Evolutionary conservation across 2,329 filamentous ascomycete genomes (phyloP).

Genomic region (Zymoseptoria crescenta): DNA sequence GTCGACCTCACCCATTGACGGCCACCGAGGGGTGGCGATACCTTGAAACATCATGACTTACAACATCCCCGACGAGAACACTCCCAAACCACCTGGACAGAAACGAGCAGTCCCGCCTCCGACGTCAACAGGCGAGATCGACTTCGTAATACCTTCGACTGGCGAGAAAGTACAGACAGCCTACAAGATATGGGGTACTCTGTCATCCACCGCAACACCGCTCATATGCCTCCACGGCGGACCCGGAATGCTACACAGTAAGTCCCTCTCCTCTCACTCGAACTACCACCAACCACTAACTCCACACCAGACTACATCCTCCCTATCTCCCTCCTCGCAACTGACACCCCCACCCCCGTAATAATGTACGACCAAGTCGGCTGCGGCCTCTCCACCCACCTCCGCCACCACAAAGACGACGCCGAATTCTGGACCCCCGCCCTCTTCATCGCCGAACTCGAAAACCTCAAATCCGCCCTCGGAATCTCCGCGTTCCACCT

Average conservation of each 20-base stretch:
- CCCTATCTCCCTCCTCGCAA: constrained; percentile 29
- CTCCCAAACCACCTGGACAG: constrained; percentile 8
- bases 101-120: constrained; percentile 3
- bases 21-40: neutral
- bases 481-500: constrained; percentile 36
- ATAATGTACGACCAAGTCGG: constrained; percentile 49
- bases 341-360: constrained; percentile 33
- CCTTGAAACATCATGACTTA: constrained; percentile 2
- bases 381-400: constrained; percentile 41
- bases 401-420: constrained; percentile 38
- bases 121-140: constrained; percentile 6
- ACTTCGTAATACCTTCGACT: constrained; percentile 12
- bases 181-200: constrained; percentile 32
- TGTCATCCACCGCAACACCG: constrained; percentile 20
- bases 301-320: constrained; percentile 26
- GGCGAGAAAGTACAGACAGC: constrained; percentile 30
- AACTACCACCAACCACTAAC: constrained; percentile 8
- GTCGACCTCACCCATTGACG: neutral
- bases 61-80: constrained; percentile 8
- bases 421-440: constrained; percentile 40
- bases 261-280: neutral
- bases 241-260: constrained; percentile 31
- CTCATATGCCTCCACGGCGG: constrained; percentile 38
- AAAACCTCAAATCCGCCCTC: constrained; percentile 40
- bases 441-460: constrained; percentile 43